Evolutionary conservation across 495 filamentous ascomycete genomes (phyloP), one percentile per base, ranked within the genome.

Genomic region (Sphaerosporella brunnea): DNA sequence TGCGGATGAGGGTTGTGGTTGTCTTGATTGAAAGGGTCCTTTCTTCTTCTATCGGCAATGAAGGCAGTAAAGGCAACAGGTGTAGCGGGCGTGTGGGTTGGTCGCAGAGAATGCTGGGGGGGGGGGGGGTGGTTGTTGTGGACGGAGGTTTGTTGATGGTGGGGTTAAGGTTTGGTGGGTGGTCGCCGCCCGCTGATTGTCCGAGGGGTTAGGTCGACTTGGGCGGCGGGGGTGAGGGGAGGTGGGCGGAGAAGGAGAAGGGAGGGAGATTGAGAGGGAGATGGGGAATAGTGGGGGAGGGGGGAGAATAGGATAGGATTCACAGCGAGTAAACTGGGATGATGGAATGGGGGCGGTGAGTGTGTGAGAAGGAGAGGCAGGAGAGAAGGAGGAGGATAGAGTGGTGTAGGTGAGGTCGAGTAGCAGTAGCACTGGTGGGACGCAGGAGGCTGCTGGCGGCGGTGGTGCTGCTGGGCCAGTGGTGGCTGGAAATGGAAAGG

Each of bases 201-300:
- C 15, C 23, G 41, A 23, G 41, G 41, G 7, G 19, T 5, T 23
- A 15, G 3, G 11, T 21, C 13, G 26, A 13, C n/a, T 24, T 45
- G 18, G 28, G 28, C 13, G 7, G 28, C 7, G 28, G 18, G 47
- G 50, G 48, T 15, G 51, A 39, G 53, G 47, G 40, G 36, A 45
- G 39, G 51, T 45, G 46, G 49, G 39, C 38, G 40, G 30, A 36
- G 46, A 30, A 39, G 36, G 43, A 42, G 47, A 36, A 37, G 30
- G 47, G 49, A 46, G 47, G 48, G 32, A 28, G 36, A 41, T 18
- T 34, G 23, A 40, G 23, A 43, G 38, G 43, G 36, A 35, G 41
- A 30, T 23, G 26, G 36, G 43, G 28, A 34, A 50, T 36, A 50
- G 52, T 38, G 54, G 53, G 50, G 54, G 50, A 49, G 39, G 50